phyloP scores from a whole-genome alignment of 345 rosid genomes.

The Brassica nigra region DNA sequence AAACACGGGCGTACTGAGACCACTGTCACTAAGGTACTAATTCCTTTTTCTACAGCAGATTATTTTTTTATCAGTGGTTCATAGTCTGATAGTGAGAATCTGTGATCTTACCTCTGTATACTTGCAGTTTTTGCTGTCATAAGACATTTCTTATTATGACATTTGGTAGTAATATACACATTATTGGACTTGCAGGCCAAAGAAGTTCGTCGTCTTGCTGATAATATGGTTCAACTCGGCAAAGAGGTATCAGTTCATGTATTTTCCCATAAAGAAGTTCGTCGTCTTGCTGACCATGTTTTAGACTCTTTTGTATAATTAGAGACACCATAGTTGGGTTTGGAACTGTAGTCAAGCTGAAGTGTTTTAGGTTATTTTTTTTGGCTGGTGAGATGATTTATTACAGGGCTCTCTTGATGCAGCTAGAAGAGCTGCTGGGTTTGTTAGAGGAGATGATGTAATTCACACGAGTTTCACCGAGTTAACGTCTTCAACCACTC shows the following conservation, averaged over 20 bases:
- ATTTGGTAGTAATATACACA: background rate
- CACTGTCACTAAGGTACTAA: conserved; percentile 75
- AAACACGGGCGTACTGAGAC: conserved; percentile 33
- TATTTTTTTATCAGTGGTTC: too few species aligned
- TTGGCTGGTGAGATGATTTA: background rate
- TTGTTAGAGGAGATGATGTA: conserved; percentile 91
- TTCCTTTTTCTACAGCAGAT: too few species aligned
- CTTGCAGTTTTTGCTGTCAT: background rate
- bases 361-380: background rate
- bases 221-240: conserved; percentile 78
- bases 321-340: background rate
- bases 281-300: conserved; percentile 13
- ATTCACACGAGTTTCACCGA: conserved; percentile 89
- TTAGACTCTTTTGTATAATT: background rate
- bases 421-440: conserved; percentile 84
- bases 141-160: background rate
- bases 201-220: conserved; percentile 83
- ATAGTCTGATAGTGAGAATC: too few species aligned
- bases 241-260: too few species aligned
- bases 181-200: conserved; percentile 59
- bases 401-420: conserved; percentile 80
- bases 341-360: conserved; percentile 3
- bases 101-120: background rate
- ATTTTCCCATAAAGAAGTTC: too few species aligned
- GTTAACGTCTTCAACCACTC: conserved; percentile 17